Evolutionary conservation across 2,329 filamentous ascomycete species (phyloP), one percentile per base, ranked within the genome.

Genomic region (Coleophoma crateriformis): DNA sequence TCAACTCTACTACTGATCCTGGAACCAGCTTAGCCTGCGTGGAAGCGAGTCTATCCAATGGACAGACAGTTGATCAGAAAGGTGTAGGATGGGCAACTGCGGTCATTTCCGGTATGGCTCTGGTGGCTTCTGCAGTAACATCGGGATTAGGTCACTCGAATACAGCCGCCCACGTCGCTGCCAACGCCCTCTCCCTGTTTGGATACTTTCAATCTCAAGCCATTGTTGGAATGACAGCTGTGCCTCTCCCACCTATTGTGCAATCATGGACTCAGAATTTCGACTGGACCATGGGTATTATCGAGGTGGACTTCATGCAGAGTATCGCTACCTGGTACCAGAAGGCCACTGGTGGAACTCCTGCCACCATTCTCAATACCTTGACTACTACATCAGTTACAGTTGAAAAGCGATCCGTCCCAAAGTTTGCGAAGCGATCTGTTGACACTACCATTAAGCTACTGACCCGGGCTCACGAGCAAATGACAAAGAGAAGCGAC

Each of bases 211-310:
- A 97, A 70, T 84, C 89, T 4, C 91, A 96, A 69, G 91, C 92
- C 22, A 90, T 96, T 68, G 77, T 96, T 61, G 91, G 91, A 55
- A 85, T 96, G 69, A 88, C 85, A 48, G 81, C 86, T 17, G 85
- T 96, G 13, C 76, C 78, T 42, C 79, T 96, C 48, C 92, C 92
- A 10, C 92, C 92, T 0, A 88, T 96, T 53, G 92, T 95, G 48
- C 79, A 88, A 62, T 80, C 91, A 0, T 97, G 92, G 92, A 96
- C 91, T 2, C 91, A 96, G 71, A 92, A 96, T 71, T 96, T 97
- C 72, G 88, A 95, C 66, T 97, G 92, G 92, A 95, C 87, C 63
- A 94, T 97, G 89, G 92, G 92, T 60, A 90, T 97, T 61, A 95
- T 97, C 61, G 81, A 81, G 46, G 78, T 96, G 39, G 76, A 75